Conservation (phyloP, 2,329 filamentous ascomycete genomes). For the Calonectria crousiana region DNA sequence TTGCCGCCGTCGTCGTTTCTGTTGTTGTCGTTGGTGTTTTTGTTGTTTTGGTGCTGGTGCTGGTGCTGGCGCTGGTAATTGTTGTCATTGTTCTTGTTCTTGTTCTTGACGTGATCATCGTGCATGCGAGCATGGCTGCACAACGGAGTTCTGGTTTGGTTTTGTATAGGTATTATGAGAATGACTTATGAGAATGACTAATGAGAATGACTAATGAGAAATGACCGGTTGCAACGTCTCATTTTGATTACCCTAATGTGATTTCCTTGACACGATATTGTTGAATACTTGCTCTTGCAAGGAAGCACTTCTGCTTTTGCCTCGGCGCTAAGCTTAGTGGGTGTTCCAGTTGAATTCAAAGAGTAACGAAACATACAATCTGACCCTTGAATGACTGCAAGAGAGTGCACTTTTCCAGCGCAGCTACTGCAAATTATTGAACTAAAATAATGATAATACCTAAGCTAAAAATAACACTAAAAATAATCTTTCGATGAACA, state of each 20-base stretch:
- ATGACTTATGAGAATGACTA: neutral
- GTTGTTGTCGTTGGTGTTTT: neutral
- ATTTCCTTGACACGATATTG: too few species aligned
- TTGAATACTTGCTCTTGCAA: too few species aligned
- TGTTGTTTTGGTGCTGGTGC: neutral
- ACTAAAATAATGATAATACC: too few species aligned
- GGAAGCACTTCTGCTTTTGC: too few species aligned
- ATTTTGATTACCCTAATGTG: neutral
- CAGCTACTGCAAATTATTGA: too few species aligned
- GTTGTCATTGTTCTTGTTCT: neutral
- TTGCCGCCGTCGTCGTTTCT: neutral
- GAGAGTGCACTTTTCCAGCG: too few species aligned
- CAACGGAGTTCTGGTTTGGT: neutral
- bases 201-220: neutral
- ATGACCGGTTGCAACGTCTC: neutral
- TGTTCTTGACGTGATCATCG: neutral
- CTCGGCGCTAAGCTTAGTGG: too few species aligned
- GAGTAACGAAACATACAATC: too few species aligned
- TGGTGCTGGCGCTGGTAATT: neutral
- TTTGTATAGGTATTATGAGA: neutral
- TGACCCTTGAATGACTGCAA: too few species aligned
- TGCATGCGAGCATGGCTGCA: neutral
- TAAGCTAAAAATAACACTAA: too few species aligned
- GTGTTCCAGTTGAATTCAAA: too few species aligned
- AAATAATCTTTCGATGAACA: too few species aligned